These are phyloP conservation scores for Apostasia ramifera DNA, from an alignment of 106 monocot genomes.

Conservation along the genomic window DNA sequence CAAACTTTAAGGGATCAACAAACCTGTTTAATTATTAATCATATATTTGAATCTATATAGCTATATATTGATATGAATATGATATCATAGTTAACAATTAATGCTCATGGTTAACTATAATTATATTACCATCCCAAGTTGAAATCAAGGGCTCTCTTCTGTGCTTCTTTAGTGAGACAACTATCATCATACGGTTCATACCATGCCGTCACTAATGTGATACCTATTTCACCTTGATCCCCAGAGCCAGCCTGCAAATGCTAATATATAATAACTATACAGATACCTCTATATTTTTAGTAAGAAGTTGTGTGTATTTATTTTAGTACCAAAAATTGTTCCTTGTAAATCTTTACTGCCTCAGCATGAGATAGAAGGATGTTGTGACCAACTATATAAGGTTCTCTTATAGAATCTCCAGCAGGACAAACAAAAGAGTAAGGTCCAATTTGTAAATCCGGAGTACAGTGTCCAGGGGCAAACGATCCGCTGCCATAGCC, in stretches of 20 bases:
- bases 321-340: slow-evolving; percentile 19
- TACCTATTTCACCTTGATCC: slow-evolving; percentile 33
- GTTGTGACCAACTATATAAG: slow-evolving; percentile 41
- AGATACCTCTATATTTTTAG: not conserved
- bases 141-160: slow-evolving; percentile 31
- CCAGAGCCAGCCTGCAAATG: slow-evolving; percentile 1
- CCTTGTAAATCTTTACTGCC: slow-evolving; percentile 24
- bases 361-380: slow-evolving; percentile 36
- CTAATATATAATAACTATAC: not conserved
- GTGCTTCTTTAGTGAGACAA: slow-evolving; percentile 14
- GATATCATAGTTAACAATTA: too few species aligned
- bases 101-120: not conserved
- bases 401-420: slow-evolving; percentile 35
- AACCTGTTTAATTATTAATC: not conserved
- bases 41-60: too few species aligned
- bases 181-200: slow-evolving; percentile 20
- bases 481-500: too few species aligned
- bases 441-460: not conserved
- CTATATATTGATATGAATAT: too few species aligned
- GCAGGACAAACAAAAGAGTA: not conserved
- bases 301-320: not conserved
- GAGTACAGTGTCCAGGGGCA: not conserved
- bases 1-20: not conserved
- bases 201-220: slow-evolving; percentile 28
- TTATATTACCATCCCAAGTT: slow-evolving; percentile 32